A percentile compares a stretch with the other conserved stretches of the same genome.
phyloP scores from a whole-genome alignment of 306 rosid species.

The Quercus cerris region DNA sequence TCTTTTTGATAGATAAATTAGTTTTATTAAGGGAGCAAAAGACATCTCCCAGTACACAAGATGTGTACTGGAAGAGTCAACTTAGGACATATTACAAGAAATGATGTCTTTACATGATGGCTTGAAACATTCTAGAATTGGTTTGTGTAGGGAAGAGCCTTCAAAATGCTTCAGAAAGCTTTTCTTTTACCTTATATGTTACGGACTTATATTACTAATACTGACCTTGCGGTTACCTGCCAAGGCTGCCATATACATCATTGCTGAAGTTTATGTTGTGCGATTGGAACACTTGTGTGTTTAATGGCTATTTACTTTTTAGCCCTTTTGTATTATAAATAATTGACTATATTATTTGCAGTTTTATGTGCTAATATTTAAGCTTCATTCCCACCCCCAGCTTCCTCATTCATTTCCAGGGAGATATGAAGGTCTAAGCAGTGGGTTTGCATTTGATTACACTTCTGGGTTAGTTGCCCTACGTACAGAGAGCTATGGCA shows the following conservation, averaged over 20 bases:
- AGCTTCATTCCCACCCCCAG: constrained; percentile 36
- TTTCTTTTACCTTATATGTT: background rate
- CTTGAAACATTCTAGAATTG: background rate
- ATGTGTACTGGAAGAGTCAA: too few species aligned
- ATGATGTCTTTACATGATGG: background rate
- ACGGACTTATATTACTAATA: background rate
- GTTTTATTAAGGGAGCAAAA: too few species aligned
- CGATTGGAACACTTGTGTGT: background rate
- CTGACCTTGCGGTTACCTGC: background rate
- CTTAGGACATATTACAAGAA: too few species aligned
- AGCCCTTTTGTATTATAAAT: background rate
- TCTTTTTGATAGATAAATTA: too few species aligned
- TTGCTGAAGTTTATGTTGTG: background rate
- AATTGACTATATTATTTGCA: constrained; percentile 9
- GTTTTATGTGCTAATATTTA: constrained; percentile 3
- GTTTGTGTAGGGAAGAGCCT: background rate
- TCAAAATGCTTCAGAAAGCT: background rate
- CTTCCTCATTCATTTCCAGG: constrained; percentile 58
- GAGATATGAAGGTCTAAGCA: constrained; percentile 37
- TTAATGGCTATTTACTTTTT: background rate
- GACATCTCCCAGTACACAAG: too few species aligned
- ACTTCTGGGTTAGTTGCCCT: constrained; percentile 73
- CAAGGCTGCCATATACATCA: background rate
- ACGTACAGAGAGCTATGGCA: constrained; percentile 69
- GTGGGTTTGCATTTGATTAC: constrained; percentile 65